phyloP scores from a whole-genome alignment of 1,284 basidiomycete genomes.

The Neotropicomus parvogracilis region DNA sequence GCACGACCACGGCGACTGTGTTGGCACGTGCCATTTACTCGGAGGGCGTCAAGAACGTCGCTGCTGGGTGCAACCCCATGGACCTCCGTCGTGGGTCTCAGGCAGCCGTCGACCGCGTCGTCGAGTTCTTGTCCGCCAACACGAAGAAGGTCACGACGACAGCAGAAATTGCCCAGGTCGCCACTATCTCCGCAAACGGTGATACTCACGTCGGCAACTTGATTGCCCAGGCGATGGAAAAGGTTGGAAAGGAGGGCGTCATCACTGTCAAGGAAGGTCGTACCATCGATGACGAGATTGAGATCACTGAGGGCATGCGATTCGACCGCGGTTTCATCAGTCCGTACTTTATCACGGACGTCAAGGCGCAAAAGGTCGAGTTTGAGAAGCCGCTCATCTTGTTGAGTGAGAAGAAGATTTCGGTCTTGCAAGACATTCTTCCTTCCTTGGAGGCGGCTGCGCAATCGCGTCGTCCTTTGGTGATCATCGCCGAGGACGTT shows the following conservation, averaged over 20 bases:
- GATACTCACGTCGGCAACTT: slow-evolving; percentile 70
- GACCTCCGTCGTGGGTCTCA: slow-evolving; percentile 96
- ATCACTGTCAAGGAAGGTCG: slow-evolving; percentile 99
- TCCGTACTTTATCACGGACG: slow-evolving; percentile 98
- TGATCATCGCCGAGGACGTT: slow-evolving; percentile 97
- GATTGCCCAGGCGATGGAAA: slow-evolving; percentile 99
- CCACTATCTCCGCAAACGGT: slow-evolving; percentile 55
- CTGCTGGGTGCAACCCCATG: slow-evolving; percentile 99
- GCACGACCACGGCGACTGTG: slow-evolving; percentile 97
- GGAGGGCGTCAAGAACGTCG: slow-evolving; percentile 99
- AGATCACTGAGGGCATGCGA: slow-evolving; percentile 99
- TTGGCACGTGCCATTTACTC: slow-evolving; percentile 96
- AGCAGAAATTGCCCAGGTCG: slow-evolving; percentile 96
- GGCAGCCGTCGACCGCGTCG: slow-evolving; percentile 94
- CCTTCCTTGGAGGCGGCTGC: slow-evolving; percentile 92
- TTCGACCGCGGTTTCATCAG: slow-evolving; percentile 99
- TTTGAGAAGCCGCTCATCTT: slow-evolving; percentile 95
- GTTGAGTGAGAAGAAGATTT: slow-evolving; percentile 98
- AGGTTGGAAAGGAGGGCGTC: slow-evolving; percentile 99
- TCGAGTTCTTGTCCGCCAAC: slow-evolving; percentile 86
- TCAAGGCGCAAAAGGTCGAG: slow-evolving; percentile 95
- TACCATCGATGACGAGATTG: slow-evolving; percentile 97
- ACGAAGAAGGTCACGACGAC: slow-evolving; percentile 95
- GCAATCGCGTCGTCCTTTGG: slow-evolving; percentile 85
- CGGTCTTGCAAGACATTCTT: slow-evolving; percentile 90